Conservation (phyloP, 2,329 filamentous ascomycete species). For the Hymenoscyphus salicellus region DNA sequence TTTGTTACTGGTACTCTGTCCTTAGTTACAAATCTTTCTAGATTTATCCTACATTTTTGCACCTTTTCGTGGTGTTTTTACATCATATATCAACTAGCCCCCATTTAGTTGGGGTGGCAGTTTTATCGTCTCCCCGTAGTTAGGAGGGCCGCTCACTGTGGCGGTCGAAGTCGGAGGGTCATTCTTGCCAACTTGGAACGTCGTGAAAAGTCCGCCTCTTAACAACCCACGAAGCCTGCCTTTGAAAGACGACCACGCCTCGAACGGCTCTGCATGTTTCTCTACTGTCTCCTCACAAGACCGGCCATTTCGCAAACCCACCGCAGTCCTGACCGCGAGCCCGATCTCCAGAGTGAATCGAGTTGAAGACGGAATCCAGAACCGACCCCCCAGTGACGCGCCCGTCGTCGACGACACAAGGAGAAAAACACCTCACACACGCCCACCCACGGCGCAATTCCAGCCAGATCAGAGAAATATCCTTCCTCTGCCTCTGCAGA, state of each 20-base stretch:
- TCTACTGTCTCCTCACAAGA: neutral
- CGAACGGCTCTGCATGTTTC: neutral
- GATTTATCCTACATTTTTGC: too few species aligned
- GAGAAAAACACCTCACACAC: conserved; percentile 13
- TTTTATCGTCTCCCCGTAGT: neutral
- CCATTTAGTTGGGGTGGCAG: too few species aligned
- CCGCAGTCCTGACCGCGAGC: too few species aligned
- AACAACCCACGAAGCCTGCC: neutral
- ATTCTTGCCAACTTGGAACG: conserved; percentile 5
- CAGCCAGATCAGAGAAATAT: conserved; percentile 7
- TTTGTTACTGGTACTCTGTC: too few species aligned
- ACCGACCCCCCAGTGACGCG: conserved; percentile 11
- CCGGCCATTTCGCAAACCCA: too few species aligned
- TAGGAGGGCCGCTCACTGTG: neutral
- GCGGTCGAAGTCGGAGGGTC: conserved; percentile 4
- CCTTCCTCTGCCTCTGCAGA: conserved; percentile 14
- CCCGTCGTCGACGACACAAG: conserved; percentile 16
- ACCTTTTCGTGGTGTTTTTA: too few species aligned
- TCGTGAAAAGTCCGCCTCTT: conserved; percentile 1
- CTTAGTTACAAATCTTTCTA: too few species aligned
- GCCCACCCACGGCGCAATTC: conserved; percentile 22
- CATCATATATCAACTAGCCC: too few species aligned
- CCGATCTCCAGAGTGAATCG: neutral
- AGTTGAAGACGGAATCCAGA: neutral
- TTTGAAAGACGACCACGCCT: neutral